phyloP scores from a whole-genome alignment of 495 filamentous ascomycete genomes.

The Aspergillus leporis region DNA sequence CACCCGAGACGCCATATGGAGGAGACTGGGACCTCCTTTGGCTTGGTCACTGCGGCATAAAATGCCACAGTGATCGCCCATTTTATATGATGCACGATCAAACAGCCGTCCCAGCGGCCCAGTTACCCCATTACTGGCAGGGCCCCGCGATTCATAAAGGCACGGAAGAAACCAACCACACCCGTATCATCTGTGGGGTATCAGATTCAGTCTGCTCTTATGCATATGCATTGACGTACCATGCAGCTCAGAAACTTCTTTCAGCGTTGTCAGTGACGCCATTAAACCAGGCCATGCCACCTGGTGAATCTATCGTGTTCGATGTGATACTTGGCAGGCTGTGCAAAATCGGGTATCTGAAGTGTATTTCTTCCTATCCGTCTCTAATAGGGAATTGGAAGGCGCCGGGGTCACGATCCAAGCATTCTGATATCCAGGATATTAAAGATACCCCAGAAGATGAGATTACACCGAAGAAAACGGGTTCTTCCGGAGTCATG shows the following conservation, averaged over 20 bases:
- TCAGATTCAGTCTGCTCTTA: constrained; percentile 11
- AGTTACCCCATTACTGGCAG: not conserved
- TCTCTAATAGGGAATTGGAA: constrained; percentile 8
- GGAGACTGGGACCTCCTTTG: constrained; percentile 54
- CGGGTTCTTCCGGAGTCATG: not conserved
- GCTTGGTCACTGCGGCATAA: constrained; percentile 47
- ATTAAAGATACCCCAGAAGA: not conserved
- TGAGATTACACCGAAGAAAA: not conserved
- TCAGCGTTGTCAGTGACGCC: constrained; percentile 18
- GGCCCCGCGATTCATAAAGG: not conserved
- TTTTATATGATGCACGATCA: constrained; percentile 16
- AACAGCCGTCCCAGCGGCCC: constrained; percentile 1
- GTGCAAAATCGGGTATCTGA: constrained; percentile 13
- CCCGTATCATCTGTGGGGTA: constrained; percentile 10
- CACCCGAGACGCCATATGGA: constrained; percentile 36
- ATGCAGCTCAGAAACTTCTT: constrained; percentile 51
- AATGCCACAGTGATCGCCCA: constrained; percentile 11
- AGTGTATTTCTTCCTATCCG: constrained; percentile 17
- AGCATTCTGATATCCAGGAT: constrained; percentile 17
- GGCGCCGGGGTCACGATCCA: constrained; percentile 5
- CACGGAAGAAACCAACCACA: constrained; percentile 3
- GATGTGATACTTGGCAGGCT: constrained; percentile 13
- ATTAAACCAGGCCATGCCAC: not conserved
- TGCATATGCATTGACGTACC: constrained; percentile 51
- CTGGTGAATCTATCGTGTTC: constrained; percentile 4